A percentile compares a stretch with the other conserved stretches of the same genome.
These are phyloP conservation scores for Phialophora macrospora DNA, from an alignment of 2,329 filamentous ascomycete species.

Conservation along the genomic window DNA sequence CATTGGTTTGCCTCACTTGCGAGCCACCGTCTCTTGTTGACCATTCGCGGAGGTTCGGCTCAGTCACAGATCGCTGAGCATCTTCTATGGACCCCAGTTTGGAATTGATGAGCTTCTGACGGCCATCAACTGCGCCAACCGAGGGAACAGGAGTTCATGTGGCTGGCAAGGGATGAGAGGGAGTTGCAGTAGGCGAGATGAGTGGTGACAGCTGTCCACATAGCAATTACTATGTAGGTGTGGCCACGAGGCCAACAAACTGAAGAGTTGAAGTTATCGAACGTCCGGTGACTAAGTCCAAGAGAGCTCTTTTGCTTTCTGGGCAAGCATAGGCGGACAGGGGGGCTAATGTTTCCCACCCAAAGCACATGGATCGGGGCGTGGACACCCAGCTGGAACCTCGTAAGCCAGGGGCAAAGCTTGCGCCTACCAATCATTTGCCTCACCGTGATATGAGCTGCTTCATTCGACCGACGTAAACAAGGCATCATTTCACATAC, in stretches of 20 bases:
- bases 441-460: slow-evolving; percentile 10
- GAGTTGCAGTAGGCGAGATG: slow-evolving; percentile 2
- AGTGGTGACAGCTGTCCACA: slow-evolving; percentile 1
- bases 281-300: background rate
- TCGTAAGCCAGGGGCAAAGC: slow-evolving; percentile 5
- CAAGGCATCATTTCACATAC: slow-evolving; percentile 2
- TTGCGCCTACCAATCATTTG: slow-evolving; percentile 18
- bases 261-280: background rate
- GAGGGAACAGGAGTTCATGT: slow-evolving; percentile 11
- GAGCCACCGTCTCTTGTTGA: slow-evolving; percentile 11
- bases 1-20: slow-evolving; percentile 23
- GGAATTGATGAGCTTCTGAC: background rate
- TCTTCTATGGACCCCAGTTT: slow-evolving; percentile 2
- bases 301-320: background rate
- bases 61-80: slow-evolving; percentile 8
- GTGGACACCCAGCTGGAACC: background rate
- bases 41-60: slow-evolving; percentile 12
- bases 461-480: slow-evolving; percentile 14
- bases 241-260: background rate
- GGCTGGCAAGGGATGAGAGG: slow-evolving; percentile 5
- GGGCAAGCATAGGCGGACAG: background rate
- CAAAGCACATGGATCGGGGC: background rate
- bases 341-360: background rate
- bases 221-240: background rate
- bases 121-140: background rate